Base-by-base conservation (phyloP, 2,329 filamentous ascomycete genomes). In the Alternaria novae-zelandiae region DNA sequence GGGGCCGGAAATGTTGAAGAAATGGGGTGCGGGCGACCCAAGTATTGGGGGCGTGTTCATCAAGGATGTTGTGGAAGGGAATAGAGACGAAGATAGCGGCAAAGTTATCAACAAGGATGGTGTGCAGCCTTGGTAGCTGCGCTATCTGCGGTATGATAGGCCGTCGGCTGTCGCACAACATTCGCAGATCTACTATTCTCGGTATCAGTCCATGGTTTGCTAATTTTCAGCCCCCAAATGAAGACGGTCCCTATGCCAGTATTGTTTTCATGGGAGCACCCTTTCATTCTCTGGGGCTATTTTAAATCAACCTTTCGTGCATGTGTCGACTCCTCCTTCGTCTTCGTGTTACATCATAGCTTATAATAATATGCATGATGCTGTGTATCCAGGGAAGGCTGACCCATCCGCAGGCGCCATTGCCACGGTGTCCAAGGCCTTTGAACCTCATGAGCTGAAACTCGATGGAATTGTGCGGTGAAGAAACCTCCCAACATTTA, bases 11-110 rank as follows among this genome's bases (percentile, higher is more conserved):
- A 66, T 67, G 20, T 21, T 80, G 57, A 78, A 73, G 68, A 73
- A 78, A 61, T 75, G 80, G 63, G 81, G 82, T 9, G 81, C 81
- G 10, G 61, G 61, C 0, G 78, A 83, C 64, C 73, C 81, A 0
- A 67, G 65, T 10, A 50, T 78, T 12, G 82, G 81, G 9, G 81
- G 78, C 1, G 59, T 70, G 2, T 75, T 83, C 43, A 75, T 83
- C 15, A 75, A 64, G 53, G 74, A 80, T 63, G 80, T 82, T 4
- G 69, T 82, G 3, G 75, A 83, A 59, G 82, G 82, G 2, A 75
- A 75, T 61, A 68, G 79, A 23, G 82, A 83, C 68, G 65, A 58
- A 3, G 75, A 83, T 71, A 68, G 67, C 9, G 81, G 81, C 3
- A 80, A 78, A 61, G 74, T 80, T 3, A 75, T 83, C 36, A 59